A percentile compares a stretch with the other conserved stretches of the same genome.
Evolutionary conservation across 1,284 basidiomycete genomes (phyloP).

Genomic region (Tilletia walkeri): DNA sequence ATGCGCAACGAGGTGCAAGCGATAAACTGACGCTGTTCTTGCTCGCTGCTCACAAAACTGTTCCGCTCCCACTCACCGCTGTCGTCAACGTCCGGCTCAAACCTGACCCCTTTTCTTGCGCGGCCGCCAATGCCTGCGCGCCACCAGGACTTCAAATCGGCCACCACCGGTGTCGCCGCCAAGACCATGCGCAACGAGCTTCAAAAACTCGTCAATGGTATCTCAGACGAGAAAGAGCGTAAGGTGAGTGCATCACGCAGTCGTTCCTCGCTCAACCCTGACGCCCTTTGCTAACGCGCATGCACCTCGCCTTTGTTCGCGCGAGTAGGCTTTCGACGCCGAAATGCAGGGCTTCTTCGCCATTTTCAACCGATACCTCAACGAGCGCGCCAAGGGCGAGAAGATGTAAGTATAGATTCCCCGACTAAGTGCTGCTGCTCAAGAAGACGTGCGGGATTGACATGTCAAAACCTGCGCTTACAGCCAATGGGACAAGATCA

Average conservation of each 20-base stretch:
- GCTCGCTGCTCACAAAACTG: too few species aligned
- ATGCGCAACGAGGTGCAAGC: too few species aligned
- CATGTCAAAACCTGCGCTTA: not conserved
- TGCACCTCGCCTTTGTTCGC: not conserved
- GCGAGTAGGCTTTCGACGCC: constrained; percentile 78
- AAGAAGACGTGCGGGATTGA: not conserved
- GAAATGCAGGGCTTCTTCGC: constrained; percentile 99
- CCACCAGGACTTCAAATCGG: constrained; percentile 81
- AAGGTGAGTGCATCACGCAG: constrained; percentile 64
- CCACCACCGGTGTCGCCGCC: constrained; percentile 92
- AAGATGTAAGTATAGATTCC: constrained; percentile 70
- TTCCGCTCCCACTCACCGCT: not conserved
- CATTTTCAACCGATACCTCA: constrained; percentile 96
- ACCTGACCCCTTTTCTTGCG: constrained; percentile 1
- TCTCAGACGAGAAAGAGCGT: constrained; percentile 62
- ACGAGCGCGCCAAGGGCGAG: constrained; percentile 88
- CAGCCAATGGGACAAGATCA: constrained; percentile 96
- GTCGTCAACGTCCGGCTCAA: too few species aligned
- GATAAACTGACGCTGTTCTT: too few species aligned
- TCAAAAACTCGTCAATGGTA: constrained; percentile 75
- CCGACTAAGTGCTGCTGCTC: not conserved
- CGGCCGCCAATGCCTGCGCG: constrained; percentile 22
- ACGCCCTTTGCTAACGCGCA: too few species aligned
- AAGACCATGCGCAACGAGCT: constrained; percentile 99
- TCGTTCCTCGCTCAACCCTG: not conserved